phyloP scores from a whole-genome alignment of 1,139 yeast species.

The Kodamaea anthophila region DNA sequence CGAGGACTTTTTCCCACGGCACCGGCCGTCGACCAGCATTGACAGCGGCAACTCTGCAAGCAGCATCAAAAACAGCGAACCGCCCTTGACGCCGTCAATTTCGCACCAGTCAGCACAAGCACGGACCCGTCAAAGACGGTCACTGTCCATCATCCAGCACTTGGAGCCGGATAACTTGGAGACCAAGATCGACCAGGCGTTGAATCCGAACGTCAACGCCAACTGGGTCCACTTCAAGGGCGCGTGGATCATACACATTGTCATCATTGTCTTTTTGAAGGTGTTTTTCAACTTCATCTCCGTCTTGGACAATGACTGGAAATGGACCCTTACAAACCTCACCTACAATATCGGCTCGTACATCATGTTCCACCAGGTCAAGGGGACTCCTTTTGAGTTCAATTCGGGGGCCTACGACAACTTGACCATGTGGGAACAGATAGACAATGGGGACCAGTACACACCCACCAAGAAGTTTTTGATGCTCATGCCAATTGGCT shows the following conservation, averaged over 20 bases:
- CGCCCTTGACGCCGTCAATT: constrained; percentile 20
- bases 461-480: constrained; percentile 94
- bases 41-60: constrained; percentile 13
- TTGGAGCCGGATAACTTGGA: constrained; percentile 91
- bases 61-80: constrained; percentile 9
- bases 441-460: constrained; percentile 94
- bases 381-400: constrained; percentile 96
- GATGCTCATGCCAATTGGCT: constrained; percentile 81
- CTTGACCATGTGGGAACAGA: constrained; percentile 98
- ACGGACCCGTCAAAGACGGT: constrained; percentile 37
- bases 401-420: constrained; percentile 95
- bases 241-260: constrained; percentile 92
- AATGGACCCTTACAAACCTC: constrained; percentile 90
- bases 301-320: constrained; percentile 67
- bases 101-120: constrained; percentile 24
- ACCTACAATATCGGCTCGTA: constrained; percentile 89
- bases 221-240: constrained; percentile 95
- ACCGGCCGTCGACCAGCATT: constrained; percentile 14
- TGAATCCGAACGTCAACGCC: constrained; percentile 86
- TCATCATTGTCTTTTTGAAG: constrained; percentile 68
- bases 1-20: constrained; percentile 4
- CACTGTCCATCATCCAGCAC: constrained; percentile 64
- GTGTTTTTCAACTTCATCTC: constrained; percentile 71
- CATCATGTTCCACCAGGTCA: constrained; percentile 93
- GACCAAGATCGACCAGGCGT: constrained; percentile 85